Percentiles rank a stretch among this genome's conserved stretches.
phyloP scores from a whole-genome alignment of 441 rosid genomes.

The Gossypium schwendimanii region DNA sequence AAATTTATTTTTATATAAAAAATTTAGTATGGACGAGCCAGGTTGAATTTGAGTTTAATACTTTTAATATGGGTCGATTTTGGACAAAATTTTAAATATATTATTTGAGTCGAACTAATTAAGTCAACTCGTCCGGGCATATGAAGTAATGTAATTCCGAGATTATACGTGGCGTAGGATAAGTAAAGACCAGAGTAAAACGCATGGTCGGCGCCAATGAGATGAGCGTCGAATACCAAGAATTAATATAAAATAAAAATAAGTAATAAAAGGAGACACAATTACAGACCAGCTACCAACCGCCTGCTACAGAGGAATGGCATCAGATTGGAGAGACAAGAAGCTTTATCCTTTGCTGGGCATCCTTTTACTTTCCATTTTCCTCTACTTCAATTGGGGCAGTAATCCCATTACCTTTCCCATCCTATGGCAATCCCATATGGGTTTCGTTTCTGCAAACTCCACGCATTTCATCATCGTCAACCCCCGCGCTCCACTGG shows the following conservation, averaged over 20 bases:
- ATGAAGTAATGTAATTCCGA: too few species aligned
- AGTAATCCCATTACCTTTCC: conserved; percentile 1
- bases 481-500: not conserved
- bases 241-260: too few species aligned
- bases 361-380: conserved; percentile 16
- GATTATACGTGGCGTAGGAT: not conserved
- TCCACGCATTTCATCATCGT: conserved; percentile 8
- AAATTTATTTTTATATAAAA: too few species aligned
- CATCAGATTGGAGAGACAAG: conserved; percentile 23
- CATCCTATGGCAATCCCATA: conserved; percentile 18
- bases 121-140: too few species aligned
- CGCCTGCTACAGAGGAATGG: conserved; percentile 12
- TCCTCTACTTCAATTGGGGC: conserved; percentile 30
- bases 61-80: too few species aligned
- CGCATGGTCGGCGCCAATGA: not conserved
- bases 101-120: too few species aligned
- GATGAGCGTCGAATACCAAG: not conserved
- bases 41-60: fast-evolving
- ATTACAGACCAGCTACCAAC: not conserved
- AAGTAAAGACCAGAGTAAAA: not conserved
- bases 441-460: conserved; percentile 8
- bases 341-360: conserved; percentile 31
- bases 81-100: too few species aligned
- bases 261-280: not conserved
- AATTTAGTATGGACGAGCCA: fast-evolving